These are phyloP conservation scores for Wickerhamiella australiensis DNA, from an alignment of 805 yeast species.

Conservation along the genomic window DNA sequence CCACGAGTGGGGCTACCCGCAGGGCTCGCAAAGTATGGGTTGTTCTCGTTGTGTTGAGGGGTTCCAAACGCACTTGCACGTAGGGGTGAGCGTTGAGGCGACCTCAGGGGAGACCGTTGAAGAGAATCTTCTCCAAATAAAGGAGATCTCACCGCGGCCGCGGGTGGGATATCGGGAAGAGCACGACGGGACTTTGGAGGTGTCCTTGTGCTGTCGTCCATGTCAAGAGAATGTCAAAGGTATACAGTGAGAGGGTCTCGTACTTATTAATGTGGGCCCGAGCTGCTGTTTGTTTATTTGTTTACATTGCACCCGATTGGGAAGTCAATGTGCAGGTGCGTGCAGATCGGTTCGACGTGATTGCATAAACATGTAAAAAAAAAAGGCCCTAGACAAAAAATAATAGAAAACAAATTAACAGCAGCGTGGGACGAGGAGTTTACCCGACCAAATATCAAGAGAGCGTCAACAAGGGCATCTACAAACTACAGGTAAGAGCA, in stretches of 20 bases:
- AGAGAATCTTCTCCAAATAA: constrained; percentile 2
- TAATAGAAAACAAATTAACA: too few species aligned
- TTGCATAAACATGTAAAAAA: too few species aligned
- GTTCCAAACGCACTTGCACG: constrained; percentile 4
- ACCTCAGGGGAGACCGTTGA: constrained; percentile 1
- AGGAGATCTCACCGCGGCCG: constrained; percentile 6
- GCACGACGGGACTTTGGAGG: constrained; percentile 7
- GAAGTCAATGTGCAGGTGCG: constrained; percentile 3
- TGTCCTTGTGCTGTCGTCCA: background rate
- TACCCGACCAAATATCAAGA: too few species aligned
- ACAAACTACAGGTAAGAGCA: too few species aligned
- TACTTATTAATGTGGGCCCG: background rate
- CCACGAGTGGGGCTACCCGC: constrained; percentile 6
- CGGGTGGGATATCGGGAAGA: constrained; percentile 10
- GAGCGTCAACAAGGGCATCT: too few species aligned
- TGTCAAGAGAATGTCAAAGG: background rate
- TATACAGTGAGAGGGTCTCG: background rate
- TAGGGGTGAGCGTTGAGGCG: constrained; percentile 1
- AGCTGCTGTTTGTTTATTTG: background rate
- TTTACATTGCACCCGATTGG: constrained; percentile 5
- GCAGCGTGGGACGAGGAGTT: too few species aligned
- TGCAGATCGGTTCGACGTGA: background rate
- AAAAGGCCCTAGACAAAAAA: too few species aligned
- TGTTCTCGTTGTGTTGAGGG: background rate
- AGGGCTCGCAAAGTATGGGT: constrained; percentile 10